A percentile compares a stretch with the other conserved stretches of the same genome.
These are phyloP conservation scores for Erodium moschatum DNA, from an alignment of 441 rosid species.

Conservation along the genomic window DNA sequence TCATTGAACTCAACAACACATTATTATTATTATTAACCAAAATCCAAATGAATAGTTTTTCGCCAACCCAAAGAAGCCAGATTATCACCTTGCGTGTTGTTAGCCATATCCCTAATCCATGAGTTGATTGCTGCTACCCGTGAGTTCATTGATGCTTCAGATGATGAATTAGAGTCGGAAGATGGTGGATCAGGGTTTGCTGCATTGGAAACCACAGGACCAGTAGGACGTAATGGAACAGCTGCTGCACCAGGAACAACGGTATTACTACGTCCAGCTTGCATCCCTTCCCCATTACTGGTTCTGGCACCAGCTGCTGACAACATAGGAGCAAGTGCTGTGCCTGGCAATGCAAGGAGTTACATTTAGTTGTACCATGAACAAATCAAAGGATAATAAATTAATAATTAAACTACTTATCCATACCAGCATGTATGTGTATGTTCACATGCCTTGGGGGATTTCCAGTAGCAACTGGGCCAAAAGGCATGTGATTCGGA, in stretches of 20 bases:
- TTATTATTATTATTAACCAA: too few relatives aligned
- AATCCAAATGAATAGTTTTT: constrained; percentile 11
- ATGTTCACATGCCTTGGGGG: constrained; percentile 75
- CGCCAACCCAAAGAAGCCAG: constrained; percentile 44
- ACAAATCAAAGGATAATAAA: not conserved
- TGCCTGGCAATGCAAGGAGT: constrained; percentile 34
- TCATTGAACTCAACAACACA: constrained; percentile 8
- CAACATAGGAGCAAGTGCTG: constrained; percentile 47
- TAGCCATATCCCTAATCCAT: constrained; percentile 27
- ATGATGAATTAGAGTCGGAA: constrained; percentile 27
- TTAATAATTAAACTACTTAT: not conserved
- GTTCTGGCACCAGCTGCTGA: constrained; percentile 48
- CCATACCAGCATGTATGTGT: constrained; percentile 93
- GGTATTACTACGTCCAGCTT: constrained; percentile 37
- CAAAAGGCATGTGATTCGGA: constrained; percentile 37
- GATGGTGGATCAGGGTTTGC: constrained; percentile 35
- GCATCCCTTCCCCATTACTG: constrained; percentile 41
- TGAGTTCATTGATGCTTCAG: constrained; percentile 41
- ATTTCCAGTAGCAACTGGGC: constrained; percentile 59
- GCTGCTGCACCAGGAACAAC: constrained; percentile 34
- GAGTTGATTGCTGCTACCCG: constrained; percentile 17
- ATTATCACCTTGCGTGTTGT: constrained; percentile 42
- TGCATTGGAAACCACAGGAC: constrained; percentile 30
- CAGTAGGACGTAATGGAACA: constrained; percentile 36
- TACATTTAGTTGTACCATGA: constrained; percentile 12